Percentiles rank a stretch among this genome's conserved stretches.
These are phyloP conservation scores for Blepharisma japonicum DNA, from an alignment of 73 alveolate species.

Conservation along the genomic window DNA sequence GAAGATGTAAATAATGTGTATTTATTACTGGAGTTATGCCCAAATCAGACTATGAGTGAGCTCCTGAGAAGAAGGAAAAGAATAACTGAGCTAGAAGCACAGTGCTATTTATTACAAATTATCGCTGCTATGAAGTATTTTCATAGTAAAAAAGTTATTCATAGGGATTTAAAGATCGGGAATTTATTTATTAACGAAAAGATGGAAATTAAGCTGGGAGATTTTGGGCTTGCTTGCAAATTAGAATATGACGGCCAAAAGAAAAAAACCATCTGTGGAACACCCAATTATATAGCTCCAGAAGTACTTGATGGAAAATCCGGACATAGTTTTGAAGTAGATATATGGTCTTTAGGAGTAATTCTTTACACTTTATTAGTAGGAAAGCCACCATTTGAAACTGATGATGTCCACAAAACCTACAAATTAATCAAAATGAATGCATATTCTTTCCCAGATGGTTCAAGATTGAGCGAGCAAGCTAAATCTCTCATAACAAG, in stretches of 20 bases:
- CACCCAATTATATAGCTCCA: constrained; percentile 83
- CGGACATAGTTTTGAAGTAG: constrained; percentile 49
- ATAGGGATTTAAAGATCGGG: constrained; percentile 72
- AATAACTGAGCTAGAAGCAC: constrained; percentile 47
- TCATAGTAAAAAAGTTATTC: constrained; percentile 57
- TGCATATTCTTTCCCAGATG: constrained; percentile 68
- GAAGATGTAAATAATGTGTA: constrained; percentile 54
- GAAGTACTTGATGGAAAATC: constrained; percentile 63
- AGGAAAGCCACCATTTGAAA: constrained; percentile 19
- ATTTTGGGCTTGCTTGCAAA: constrained; percentile 73
- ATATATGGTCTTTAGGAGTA: constrained; percentile 22
- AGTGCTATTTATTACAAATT: constrained; percentile 45
- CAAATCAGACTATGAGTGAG: constrained; percentile 47
- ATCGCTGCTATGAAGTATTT: constrained; percentile 49
- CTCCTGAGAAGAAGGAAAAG: constrained; percentile 42
- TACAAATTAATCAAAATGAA: constrained; percentile 20
- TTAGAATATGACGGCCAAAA: constrained; percentile 72
- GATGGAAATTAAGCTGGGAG: constrained; percentile 67
- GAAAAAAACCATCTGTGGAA: constrained; percentile 77
- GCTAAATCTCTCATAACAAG: constrained; percentile 58
- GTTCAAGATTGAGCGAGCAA: constrained; percentile 48
- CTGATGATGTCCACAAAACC: not conserved
- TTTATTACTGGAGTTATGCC: constrained; percentile 51
- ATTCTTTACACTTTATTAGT: constrained; percentile 3
- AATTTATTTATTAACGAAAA: constrained; percentile 67